A percentile compares a stretch with the other conserved stretches of the same genome.
Conservation (phyloP, 768 basidiomycete species). For the Suillus alpinus region DNA sequence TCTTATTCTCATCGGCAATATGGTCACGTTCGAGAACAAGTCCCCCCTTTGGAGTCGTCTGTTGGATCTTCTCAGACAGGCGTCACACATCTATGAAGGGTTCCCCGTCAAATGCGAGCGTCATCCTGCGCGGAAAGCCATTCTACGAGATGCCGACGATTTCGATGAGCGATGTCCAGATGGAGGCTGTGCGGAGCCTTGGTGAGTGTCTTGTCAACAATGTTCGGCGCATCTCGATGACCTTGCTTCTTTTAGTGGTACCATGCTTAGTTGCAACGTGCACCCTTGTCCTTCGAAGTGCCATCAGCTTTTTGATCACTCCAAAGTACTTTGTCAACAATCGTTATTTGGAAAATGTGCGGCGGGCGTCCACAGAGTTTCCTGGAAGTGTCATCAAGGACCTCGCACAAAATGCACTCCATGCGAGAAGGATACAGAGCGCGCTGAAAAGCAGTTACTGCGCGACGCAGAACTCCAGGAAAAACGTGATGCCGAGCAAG, state of each 20-base stretch:
- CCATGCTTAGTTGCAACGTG: slow-evolving; percentile 42
- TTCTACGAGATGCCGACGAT: slow-evolving; percentile 38
- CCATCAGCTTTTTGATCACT: slow-evolving; percentile 54
- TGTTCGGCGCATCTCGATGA: background rate
- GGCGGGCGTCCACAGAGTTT: slow-evolving; percentile 37
- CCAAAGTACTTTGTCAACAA: slow-evolving; percentile 45
- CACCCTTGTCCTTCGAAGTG: slow-evolving; percentile 59
- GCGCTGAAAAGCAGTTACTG: slow-evolving; percentile 34
- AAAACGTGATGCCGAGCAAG: slow-evolving; percentile 41
- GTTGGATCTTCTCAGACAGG: slow-evolving; percentile 38
- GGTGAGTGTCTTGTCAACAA: slow-evolving; percentile 36
- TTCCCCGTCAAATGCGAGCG: slow-evolving; percentile 54
- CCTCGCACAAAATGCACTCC: slow-evolving; percentile 34
- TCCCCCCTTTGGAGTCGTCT: slow-evolving; percentile 45
- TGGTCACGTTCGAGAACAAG: slow-evolving; percentile 51
- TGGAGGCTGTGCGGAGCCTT: slow-evolving; percentile 56
- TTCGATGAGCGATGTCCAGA: slow-evolving; percentile 54
- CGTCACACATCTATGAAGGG: slow-evolving; percentile 50
- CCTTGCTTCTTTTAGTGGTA: slow-evolving; percentile 33
- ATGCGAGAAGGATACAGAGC: slow-evolving; percentile 41
- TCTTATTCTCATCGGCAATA: slow-evolving; percentile 59
- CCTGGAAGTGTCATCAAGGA: slow-evolving; percentile 39
- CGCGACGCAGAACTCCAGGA: slow-evolving; percentile 35
- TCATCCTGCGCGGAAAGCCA: slow-evolving; percentile 40
- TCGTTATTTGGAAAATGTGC: slow-evolving; percentile 36